Base-by-base conservation (phyloP, 164 flowering plant genomes). In the Aristolochia contorta region DNA sequence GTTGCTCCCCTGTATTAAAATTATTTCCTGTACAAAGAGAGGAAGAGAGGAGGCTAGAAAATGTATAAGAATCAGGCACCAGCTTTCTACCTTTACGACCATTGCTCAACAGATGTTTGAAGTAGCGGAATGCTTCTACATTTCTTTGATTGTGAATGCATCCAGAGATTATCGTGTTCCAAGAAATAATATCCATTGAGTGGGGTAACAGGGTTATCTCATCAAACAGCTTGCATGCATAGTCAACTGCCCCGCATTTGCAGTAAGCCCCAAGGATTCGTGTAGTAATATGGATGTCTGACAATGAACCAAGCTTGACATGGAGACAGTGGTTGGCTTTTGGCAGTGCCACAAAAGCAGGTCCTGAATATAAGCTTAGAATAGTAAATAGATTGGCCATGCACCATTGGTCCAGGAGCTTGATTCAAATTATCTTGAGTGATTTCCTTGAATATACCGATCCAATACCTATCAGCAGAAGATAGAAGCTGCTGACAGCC, bases 101-200 rank as follows among this genome's bases (percentile, higher is more conserved):
- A 22, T 24, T 15, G 49, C 46, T 48, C 18, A 41, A 65, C 63
- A 66, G 51, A n/a, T 14, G 47, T 49, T 67, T 63, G 62, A 71
- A 71, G 46, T 62, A 59, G 54, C 32, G 51, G 37, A 67, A 61
- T 16, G 74, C 74, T 15, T 56, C 60, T 32, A 49, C 57, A 13
- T 66, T 64, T 22, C 62, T 63, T 52, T 57, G 23, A 16, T 63
- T 66, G 15, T 63, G 60, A 19, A 67, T 54, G 37, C 51, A 59
- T 15, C 67, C 70, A 9, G 67, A 54, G 22, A 71, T 67, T 25
- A 67, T 51, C 18, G 70, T 37, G 43, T 70, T 70, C 69, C 73
- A 70, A 13, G 49, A 62, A 0, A 70, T 63, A 15, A 58, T 55
- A 14, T 70, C 73, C 37, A 64, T 19, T 12, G 18, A 24, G 1